Conservation (phyloP, 179 eudicot species). For the Silene noctiflora region DNA sequence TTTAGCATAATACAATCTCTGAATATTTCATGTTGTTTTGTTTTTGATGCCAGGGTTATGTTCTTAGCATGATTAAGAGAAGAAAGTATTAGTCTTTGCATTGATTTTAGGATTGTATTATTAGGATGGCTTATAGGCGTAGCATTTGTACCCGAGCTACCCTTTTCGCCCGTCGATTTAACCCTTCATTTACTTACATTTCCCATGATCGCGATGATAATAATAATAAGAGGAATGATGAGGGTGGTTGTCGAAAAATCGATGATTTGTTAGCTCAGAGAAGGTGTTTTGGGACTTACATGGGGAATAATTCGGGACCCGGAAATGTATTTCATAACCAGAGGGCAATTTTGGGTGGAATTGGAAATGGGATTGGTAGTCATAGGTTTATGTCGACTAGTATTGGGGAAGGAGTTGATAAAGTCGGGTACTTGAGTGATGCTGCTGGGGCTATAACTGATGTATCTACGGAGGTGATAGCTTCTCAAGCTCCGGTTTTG, state of each 20-base stretch:
- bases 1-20: background rate
- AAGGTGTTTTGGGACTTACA: conserved; percentile 30
- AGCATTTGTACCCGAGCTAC: conserved; percentile 50
- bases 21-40: background rate
- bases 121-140: conserved; percentile 69
- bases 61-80: background rate
- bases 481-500: conserved; percentile 45
- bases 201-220: conserved; percentile 29
- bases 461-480: conserved; percentile 43
- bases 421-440: conserved; percentile 44
- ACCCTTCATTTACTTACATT: conserved; percentile 47
- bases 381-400: conserved; percentile 60
- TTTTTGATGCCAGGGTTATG: conserved; percentile 2
- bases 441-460: conserved; percentile 52
- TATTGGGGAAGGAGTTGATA: conserved; percentile 39
- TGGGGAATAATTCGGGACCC: conserved; percentile 19
- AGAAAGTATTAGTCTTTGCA: background rate
- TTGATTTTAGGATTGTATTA: background rate
- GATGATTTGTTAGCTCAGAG: conserved; percentile 22
- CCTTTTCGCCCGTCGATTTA: conserved; percentile 38
- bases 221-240: conserved; percentile 10
- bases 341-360: conserved; percentile 19
- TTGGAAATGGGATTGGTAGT: conserved; percentile 25
- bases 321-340: conserved; percentile 21
- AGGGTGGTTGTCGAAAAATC: conserved; percentile 9